Percentiles rank a stretch among this genome's conserved stretches.
phyloP scores from a whole-genome alignment of 2,329 filamentous ascomycete genomes.

The Botrytis cinerea region DNA sequence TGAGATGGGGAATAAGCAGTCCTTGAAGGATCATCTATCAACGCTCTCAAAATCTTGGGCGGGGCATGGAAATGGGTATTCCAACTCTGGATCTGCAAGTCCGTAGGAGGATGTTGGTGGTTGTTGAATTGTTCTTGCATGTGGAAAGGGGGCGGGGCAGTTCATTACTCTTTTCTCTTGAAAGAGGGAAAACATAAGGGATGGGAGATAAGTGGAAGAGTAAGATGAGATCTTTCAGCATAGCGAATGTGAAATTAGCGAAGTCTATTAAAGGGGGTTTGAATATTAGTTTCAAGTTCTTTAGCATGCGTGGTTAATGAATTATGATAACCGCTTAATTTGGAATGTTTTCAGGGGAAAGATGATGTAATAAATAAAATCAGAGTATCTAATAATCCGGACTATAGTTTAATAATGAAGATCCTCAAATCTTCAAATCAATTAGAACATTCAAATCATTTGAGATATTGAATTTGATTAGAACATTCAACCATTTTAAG shows the following conservation, averaged over 20 bases:
- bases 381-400: too few relatives aligned
- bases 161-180: background rate
- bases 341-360: too few relatives aligned
- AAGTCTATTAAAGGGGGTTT: background rate
- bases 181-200: background rate
- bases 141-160: rapidly evolving
- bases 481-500: too few relatives aligned
- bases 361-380: too few relatives aligned
- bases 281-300: background rate
- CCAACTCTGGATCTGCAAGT: background rate
- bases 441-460: too few relatives aligned
- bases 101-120: background rate
- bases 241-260: background rate
- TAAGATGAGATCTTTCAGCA: background rate
- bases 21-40: background rate
- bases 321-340: background rate
- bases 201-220: background rate
- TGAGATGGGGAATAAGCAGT: background rate
- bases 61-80: background rate
- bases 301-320: background rate
- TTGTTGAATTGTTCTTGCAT: background rate
- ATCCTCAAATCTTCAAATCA: too few relatives aligned
- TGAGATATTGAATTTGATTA: too few relatives aligned
- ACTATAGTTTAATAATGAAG: too few relatives aligned
- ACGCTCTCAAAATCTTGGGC: background rate